A percentile compares a stretch with the other conserved stretches of the same genome.
Evolutionary conservation across 441 rosid genomes (phyloP).

Genomic region (Corymbia calophylla): DNA sequence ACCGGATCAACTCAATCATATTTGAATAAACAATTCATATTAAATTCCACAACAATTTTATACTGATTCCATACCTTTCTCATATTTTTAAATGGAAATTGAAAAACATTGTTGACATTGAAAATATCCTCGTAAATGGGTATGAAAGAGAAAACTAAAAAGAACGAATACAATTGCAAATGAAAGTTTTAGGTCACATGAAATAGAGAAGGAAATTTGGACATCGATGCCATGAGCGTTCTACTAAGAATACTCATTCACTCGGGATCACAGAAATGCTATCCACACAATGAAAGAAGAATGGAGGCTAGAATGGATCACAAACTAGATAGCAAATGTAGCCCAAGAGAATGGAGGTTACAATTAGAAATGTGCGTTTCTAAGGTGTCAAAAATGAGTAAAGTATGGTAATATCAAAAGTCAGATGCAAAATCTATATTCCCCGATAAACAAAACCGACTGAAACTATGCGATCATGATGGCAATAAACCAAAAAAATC

Average conservation of each 20-base stretch:
- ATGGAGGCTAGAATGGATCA: not conserved
- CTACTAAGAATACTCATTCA: not conserved
- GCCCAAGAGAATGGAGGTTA: not conserved
- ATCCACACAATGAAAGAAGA: not conserved
- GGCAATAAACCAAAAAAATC: not conserved
- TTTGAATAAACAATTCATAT: not conserved
- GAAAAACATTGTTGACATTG: not conserved
- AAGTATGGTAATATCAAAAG: not conserved
- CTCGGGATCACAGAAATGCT: not conserved
- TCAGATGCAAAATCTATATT: accelerated
- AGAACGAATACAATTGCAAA: not conserved
- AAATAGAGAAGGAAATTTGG: not conserved
- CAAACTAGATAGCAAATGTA: not conserved
- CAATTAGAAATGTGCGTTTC: accelerated
- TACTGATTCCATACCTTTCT: not conserved
- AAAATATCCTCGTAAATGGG: not conserved
- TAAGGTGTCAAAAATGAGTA: not conserved
- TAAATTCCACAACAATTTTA: not conserved
- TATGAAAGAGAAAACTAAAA: not conserved
- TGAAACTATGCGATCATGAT: not conserved
- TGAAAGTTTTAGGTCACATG: not conserved
- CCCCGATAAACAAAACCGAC: not conserved
- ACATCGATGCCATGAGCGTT: not conserved
- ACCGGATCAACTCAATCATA: not conserved
- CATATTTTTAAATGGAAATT: not conserved